These are phyloP conservation scores for Xylariaceae sp. DNA, from an alignment of 2,329 filamentous ascomycete species.

Conservation along the genomic window DNA sequence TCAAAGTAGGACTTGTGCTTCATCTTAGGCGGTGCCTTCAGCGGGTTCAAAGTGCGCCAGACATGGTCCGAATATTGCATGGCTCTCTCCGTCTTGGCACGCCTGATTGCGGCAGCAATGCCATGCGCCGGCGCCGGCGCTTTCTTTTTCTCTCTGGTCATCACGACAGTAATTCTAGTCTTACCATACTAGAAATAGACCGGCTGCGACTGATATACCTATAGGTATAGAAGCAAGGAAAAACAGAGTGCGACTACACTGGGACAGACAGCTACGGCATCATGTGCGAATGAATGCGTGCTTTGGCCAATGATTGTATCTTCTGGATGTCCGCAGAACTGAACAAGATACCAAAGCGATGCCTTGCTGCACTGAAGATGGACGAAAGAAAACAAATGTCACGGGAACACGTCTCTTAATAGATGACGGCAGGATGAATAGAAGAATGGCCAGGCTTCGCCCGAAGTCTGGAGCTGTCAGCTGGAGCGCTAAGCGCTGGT, in stretches of 20 bases:
- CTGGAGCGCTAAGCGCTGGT: constrained; percentile 12
- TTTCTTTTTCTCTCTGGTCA: constrained; percentile 43
- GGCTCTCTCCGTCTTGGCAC: constrained; percentile 39
- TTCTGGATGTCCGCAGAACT: constrained; percentile 23
- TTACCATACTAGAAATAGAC: constrained; percentile 41
- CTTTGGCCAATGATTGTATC: constrained; percentile 26
- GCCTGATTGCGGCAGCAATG: constrained; percentile 35
- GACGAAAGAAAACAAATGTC: constrained; percentile 27
- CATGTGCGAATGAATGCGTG: constrained; percentile 33
- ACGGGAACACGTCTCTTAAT: constrained; percentile 23
- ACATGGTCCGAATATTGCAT: constrained; percentile 34
- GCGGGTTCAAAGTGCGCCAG: constrained; percentile 40
- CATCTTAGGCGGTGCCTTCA: constrained; percentile 48
- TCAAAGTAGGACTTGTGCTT: constrained; percentile 69
- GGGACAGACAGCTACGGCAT: constrained; percentile 36
- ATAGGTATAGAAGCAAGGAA: constrained; percentile 28
- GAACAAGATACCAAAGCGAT: constrained; percentile 25
- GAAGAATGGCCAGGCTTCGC: constrained; percentile 6
- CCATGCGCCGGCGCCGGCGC: constrained; percentile 36
- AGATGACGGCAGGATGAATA: constrained; percentile 13
- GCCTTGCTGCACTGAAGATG: constrained; percentile 26
- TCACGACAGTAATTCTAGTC: constrained; percentile 39
- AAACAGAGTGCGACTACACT: constrained; percentile 31
- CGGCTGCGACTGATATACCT: constrained; percentile 28
- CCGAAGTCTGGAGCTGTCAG: constrained; percentile 8